Conservation (phyloP, 2,329 filamentous ascomycete species). For the Dryadomyces quercus-mongolicae region DNA sequence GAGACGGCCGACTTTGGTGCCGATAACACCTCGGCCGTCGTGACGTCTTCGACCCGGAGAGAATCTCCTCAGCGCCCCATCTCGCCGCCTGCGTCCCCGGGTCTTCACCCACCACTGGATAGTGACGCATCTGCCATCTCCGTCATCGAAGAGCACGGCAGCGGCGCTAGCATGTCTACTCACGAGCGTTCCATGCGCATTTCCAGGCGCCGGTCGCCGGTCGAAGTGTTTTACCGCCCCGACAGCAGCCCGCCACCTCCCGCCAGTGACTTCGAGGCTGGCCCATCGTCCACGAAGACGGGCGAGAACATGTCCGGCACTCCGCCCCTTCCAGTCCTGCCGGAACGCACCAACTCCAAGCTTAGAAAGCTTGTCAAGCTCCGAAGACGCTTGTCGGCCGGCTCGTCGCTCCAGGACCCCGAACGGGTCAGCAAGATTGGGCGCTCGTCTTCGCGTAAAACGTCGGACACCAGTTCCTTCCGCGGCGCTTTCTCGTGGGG, state of each 20-base stretch:
- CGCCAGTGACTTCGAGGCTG: background rate
- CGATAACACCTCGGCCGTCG: slow-evolving; percentile 36
- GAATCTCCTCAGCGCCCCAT: slow-evolving; percentile 6
- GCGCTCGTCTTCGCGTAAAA: slow-evolving; percentile 24
- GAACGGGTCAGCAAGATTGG: background rate
- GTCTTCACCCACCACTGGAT: background rate
- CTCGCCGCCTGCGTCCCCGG: background rate
- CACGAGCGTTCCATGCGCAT: background rate
- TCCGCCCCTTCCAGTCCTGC: background rate
- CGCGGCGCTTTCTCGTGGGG: slow-evolving; percentile 45
- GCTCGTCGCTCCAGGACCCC: slow-evolving; percentile 13
- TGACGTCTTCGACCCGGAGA: slow-evolving; percentile 45
- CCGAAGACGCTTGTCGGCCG: slow-evolving; percentile 28
- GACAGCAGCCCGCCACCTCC: slow-evolving; percentile 27
- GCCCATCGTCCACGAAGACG: background rate
- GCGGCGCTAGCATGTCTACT: background rate
- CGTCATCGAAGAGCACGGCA: background rate
- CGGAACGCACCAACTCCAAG: slow-evolving; percentile 6
- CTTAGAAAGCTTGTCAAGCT: slow-evolving; percentile 6
- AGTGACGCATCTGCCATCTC: background rate
- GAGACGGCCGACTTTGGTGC: slow-evolving; percentile 44
- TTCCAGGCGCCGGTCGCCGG: slow-evolving; percentile 9
- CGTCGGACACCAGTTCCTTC: slow-evolving; percentile 40
- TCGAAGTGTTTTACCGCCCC: slow-evolving; percentile 33
- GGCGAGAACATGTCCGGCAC: background rate